phyloP scores from a whole-genome alignment of 805 yeast species.

The Wickerhamomyces chambardii region DNA sequence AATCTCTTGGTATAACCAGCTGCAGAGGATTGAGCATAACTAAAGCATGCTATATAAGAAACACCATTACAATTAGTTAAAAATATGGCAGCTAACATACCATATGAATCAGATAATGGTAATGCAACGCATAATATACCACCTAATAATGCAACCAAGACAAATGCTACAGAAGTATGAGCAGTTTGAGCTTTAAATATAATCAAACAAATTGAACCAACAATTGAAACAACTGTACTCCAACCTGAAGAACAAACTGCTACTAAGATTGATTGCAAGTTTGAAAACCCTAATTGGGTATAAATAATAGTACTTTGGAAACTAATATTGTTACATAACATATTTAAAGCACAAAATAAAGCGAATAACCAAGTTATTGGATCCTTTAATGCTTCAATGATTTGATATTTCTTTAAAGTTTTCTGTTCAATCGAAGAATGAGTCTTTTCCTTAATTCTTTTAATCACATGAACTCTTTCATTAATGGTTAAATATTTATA shows the following conservation, averaged over 20 bases:
- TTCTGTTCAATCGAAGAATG: conserved; percentile 31
- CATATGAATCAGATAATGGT: conserved; percentile 26
- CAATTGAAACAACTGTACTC: conserved; percentile 18
- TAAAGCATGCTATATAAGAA: conserved; percentile 15
- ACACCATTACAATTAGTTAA: conserved; percentile 20
- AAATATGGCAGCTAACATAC: conserved; percentile 22
- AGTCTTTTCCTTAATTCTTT: conserved; percentile 26
- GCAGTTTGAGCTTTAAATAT: conserved; percentile 23
- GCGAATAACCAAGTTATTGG: conserved; percentile 25
- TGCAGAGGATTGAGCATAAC: conserved; percentile 11
- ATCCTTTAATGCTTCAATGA: conserved; percentile 30
- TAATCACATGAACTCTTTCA: conserved; percentile 33
- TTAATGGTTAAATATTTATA: conserved; percentile 28
- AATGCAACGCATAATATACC: conserved; percentile 29
- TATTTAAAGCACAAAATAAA: conserved; percentile 26
- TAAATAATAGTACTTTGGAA: conserved; percentile 36
- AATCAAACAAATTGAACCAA: conserved; percentile 21
- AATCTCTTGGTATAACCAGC: conserved; percentile 37
- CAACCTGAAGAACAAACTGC: conserved; percentile 28
- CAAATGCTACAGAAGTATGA: conserved; percentile 10
- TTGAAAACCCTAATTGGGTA: conserved; percentile 25
- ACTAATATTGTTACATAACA: conserved; percentile 36
- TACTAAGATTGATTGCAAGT: conserved; percentile 35
- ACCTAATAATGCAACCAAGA: conserved; percentile 17
- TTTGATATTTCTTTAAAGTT: conserved; percentile 27